These are phyloP conservation scores for Clonostachys solani DNA, from an alignment of 2,329 filamentous ascomycete species.

Conservation along the genomic window DNA sequence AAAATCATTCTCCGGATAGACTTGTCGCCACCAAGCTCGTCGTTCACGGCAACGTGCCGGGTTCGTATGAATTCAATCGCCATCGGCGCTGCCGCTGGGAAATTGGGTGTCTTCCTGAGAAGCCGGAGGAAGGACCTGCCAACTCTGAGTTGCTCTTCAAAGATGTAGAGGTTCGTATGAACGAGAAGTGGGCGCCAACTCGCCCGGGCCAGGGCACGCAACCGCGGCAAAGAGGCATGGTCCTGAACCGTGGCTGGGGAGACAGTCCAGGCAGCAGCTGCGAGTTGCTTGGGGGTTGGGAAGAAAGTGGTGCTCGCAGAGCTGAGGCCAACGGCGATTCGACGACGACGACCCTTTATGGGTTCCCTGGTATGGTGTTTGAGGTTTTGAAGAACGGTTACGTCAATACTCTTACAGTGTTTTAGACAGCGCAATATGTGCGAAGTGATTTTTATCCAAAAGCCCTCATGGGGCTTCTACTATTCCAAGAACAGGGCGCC, in stretches of 20 bases:
- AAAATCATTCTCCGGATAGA: conserved; percentile 49
- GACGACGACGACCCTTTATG: conserved; percentile 82
- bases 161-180: conserved; percentile 66
- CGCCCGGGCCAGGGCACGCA: conserved; percentile 40
- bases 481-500: no score
- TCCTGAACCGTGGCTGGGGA: conserved; percentile 85
- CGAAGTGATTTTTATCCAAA: no score
- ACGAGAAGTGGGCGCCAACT: conserved; percentile 66
- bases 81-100: conserved; percentile 88
- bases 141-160: conserved; percentile 76
- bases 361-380: conserved; percentile 90
- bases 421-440: conserved; percentile 37
- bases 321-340: conserved; percentile 52
- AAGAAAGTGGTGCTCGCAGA: conserved; percentile 61
- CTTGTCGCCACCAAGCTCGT: conserved; percentile 89
- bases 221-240: conserved; percentile 68
- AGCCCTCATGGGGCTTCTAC: no score
- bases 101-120: conserved; percentile 53
- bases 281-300: conserved; percentile 81
- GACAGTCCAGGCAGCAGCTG: conserved; percentile 88
- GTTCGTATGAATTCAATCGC: conserved; percentile 94
- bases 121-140: conserved; percentile 30
- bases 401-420: conserved; percentile 86
- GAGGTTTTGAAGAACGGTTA: conserved; percentile 91
- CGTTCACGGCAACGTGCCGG: conserved; percentile 89